phyloP scores from a whole-genome alignment of 163 green algal species.

The Scenedesmus sp. region DNA sequence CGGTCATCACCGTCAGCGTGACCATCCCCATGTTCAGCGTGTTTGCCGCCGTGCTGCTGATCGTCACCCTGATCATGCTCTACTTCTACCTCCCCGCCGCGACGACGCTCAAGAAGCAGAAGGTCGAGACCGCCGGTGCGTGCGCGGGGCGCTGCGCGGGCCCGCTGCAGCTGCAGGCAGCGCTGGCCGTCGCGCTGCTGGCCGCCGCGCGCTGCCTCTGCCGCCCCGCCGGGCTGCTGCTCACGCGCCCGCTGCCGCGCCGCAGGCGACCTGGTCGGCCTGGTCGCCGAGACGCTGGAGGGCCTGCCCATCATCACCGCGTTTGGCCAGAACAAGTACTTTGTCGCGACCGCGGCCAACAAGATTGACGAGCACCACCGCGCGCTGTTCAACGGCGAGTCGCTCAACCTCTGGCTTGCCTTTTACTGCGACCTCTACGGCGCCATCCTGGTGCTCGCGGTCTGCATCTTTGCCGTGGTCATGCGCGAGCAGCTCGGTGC shows the following conservation, averaged over 20 bases:
- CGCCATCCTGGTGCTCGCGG: conserved; percentile 55
- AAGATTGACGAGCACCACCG: conserved; percentile 60
- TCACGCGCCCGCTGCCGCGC: background rate
- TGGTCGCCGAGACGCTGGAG: conserved; percentile 69
- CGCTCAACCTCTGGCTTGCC: conserved; percentile 74
- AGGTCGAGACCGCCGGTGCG: conserved; percentile 52
- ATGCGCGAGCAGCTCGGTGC: conserved; percentile 53
- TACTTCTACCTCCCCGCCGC: conserved; percentile 67
- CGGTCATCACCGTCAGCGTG: conserved; percentile 71
- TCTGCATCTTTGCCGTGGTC: conserved; percentile 59
- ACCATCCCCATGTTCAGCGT: conserved; percentile 61
- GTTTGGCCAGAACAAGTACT: conserved; percentile 64
- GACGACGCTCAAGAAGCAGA: conserved; percentile 67
- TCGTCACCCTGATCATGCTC: conserved; percentile 60
- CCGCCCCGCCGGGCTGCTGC: background rate
- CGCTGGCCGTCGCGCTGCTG: background rate
- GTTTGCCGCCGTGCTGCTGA: conserved; percentile 56
- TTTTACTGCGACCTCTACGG: conserved; percentile 69
- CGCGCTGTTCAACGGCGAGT: conserved; percentile 66
- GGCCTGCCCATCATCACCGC: conserved; percentile 66
- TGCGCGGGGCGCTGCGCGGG: background rate
- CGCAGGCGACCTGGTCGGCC: conserved; percentile 59
- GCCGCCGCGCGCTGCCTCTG: background rate
- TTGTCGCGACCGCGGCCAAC: conserved; percentile 49
- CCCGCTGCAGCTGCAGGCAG: background rate